Conservation (phyloP, 192 early-diverging fungal species). For the Backusella liffmaniae region DNA sequence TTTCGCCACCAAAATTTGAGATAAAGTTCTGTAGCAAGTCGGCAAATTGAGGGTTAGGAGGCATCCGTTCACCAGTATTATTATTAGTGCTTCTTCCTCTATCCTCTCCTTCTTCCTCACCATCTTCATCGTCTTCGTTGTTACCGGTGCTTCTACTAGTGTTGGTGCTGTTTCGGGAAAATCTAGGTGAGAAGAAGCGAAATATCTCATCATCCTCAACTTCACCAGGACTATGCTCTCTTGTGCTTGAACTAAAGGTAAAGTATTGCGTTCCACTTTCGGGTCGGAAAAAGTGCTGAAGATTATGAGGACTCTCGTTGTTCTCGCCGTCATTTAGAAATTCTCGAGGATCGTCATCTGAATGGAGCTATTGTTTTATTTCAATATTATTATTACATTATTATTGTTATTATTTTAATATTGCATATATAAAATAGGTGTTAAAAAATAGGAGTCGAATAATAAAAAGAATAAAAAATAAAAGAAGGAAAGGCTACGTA, state of each 20-base stretch:
- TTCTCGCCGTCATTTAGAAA: conserved; percentile 6
- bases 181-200: conserved; percentile 11
- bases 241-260: background rate
- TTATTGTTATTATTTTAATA: background rate
- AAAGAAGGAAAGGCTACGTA: background rate
- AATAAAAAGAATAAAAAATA: background rate
- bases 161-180: background rate
- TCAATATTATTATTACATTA: background rate
- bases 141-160: background rate
- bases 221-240: background rate
- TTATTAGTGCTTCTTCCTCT: background rate
- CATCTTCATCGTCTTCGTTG: background rate
- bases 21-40: background rate
- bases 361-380: background rate
- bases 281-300: background rate
- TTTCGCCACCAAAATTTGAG: background rate
- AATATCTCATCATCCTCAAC: conserved; percentile 7
- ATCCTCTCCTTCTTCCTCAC: background rate
- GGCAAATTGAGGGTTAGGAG: background rate
- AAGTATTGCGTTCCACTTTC: conserved; percentile 4
- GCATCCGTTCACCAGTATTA: background rate
- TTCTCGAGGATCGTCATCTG: conserved; percentile 19
- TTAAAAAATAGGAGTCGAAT: background rate
- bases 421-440: background rate
- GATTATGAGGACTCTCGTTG: background rate